Conservation (phyloP, 2,329 filamentous ascomycete genomes). For the Exophiala calicioides region DNA sequence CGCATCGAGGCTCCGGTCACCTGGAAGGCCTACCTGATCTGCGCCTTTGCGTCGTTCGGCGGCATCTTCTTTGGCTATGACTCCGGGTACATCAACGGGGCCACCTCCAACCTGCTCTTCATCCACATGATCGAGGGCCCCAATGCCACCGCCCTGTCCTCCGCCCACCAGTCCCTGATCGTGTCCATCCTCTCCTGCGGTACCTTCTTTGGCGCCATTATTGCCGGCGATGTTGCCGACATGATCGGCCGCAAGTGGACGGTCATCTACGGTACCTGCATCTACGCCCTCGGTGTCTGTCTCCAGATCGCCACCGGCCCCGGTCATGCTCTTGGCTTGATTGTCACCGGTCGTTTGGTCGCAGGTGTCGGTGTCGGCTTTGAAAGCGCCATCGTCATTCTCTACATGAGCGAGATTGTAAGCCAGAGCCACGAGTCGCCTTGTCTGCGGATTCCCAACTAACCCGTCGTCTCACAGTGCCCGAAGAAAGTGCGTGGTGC, state of each 20-base stretch:
- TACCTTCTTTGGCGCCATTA: slow-evolving; percentile 77
- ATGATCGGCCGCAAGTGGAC: slow-evolving; percentile 71
- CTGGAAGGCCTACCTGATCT: slow-evolving; percentile 62
- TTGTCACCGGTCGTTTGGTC: slow-evolving; percentile 73
- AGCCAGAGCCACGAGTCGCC: slow-evolving; percentile 7
- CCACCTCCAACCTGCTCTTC: slow-evolving; percentile 54
- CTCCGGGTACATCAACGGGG: slow-evolving; percentile 57
- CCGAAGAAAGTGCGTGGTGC: slow-evolving; percentile 69
- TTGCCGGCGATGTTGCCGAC: slow-evolving; percentile 76
- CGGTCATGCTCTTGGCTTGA: slow-evolving; percentile 52
- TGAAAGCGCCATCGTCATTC: slow-evolving; percentile 75
- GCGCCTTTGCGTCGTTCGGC: slow-evolving; percentile 62
- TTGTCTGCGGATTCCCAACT: slow-evolving; percentile 20
- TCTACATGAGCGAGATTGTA: slow-evolving; percentile 83
- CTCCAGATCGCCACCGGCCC: slow-evolving; percentile 62
- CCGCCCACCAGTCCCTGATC: slow-evolving; percentile 61
- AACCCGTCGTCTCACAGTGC: slow-evolving; percentile 40
- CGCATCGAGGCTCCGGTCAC: slow-evolving; percentile 62
- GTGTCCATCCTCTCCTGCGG: slow-evolving; percentile 75
- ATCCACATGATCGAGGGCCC: slow-evolving; percentile 40
- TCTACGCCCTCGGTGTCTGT: slow-evolving; percentile 70
- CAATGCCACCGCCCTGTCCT: slow-evolving; percentile 41
- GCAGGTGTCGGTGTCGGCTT: slow-evolving; percentile 79
- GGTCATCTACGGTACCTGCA: slow-evolving; percentile 67
- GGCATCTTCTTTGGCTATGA: slow-evolving; percentile 64